Base-by-base conservation (phyloP, 2,329 filamentous ascomycete genomes). In the Aspergillus neoniger region DNA sequence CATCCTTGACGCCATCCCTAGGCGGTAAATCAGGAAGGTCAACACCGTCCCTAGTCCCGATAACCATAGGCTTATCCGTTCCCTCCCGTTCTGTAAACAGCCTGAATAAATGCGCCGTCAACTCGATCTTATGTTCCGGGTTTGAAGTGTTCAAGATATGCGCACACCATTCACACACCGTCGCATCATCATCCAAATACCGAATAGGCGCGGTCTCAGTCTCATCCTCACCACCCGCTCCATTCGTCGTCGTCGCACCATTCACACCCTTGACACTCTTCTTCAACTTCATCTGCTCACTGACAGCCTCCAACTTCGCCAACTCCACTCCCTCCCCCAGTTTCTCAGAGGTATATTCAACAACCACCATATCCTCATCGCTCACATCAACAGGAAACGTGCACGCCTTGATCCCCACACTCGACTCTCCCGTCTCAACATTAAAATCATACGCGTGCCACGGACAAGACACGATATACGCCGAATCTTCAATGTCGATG, bases 391-490 rank as follows among this genome's bases (percentile, higher is more conserved):
- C 72, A 1, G 78, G 77, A 54, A 79, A 81, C 1, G 79, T 81
- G 68, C 79, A 81, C 3, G 79, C 74, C 67, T 79, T 80, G 61
- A 81, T 73, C 10, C 79, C 79, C 17, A 80, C 77, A 61, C 79
- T 81, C 6, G 79, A 81, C 68, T 81, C 77, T 57, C 79, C 79
- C 0, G 79, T 81, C 67, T 81, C 78, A 59, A 81, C 77, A 58
- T 81, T 81, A 63, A 81, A 81, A 65, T 81, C 79, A 64, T 81
- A 81, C 2, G 79, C 79, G 67, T 81, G 79, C 79, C 79, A 81
- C 14, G 79, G 79, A 61, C 79, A 81, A 1, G 79, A 80, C 17
- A 75, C 79, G 23, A 81, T 68, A 62, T 81, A 81, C 1, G 78
- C 77, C 0, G 79, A 81, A 60, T 81, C 79, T 60, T 81, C 79